Percentiles rank a stretch among this genome's conserved stretches.
These are phyloP conservation scores for Anastatica hierochuntica DNA, from an alignment of 345 rosid species.

Conservation along the genomic window DNA sequence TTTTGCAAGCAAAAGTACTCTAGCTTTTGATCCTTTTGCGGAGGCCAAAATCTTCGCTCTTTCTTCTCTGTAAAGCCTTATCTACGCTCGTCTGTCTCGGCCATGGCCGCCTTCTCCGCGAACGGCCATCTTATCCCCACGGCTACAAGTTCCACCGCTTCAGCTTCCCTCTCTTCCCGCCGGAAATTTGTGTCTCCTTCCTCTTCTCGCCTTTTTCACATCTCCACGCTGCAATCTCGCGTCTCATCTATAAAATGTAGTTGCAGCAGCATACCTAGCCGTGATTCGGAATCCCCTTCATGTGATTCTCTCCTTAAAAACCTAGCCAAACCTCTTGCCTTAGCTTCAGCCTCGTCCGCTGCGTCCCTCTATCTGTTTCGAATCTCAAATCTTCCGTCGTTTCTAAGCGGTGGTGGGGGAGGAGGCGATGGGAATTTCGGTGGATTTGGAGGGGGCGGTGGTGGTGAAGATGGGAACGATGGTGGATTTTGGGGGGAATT, in stretches of 20 bases:
- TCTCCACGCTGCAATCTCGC: not conserved
- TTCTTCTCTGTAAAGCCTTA: constrained; percentile 24
- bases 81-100: constrained; percentile 1
- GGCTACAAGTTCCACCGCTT: constrained; percentile 5
- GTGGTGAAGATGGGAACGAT: constrained; percentile 33
- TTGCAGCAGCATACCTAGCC: constrained; percentile 15
- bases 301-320: constrained; percentile 26
- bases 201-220: constrained; percentile 20
- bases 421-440: constrained; percentile 35
- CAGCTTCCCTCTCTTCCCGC: constrained; percentile 7
- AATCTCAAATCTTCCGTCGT: constrained; percentile 27
- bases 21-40: too few relatives aligned
- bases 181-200: constrained; percentile 15
- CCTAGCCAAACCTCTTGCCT: constrained; percentile 33
- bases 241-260: constrained; percentile 29
- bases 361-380: constrained; percentile 45
- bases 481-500: constrained; percentile 49
- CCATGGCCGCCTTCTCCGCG: constrained; percentile 40
- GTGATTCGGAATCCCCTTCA: constrained; percentile 1
- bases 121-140: constrained; percentile 28
- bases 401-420: constrained; percentile 26
- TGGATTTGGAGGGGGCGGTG: constrained; percentile 45
- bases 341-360: constrained; percentile 41
- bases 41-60: constrained; percentile 9
- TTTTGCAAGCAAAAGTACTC: too few relatives aligned